Evolutionary conservation across 23 red algal genomes (phyloP).

Genomic region (Gracilaria vermiculophylla): DNA sequence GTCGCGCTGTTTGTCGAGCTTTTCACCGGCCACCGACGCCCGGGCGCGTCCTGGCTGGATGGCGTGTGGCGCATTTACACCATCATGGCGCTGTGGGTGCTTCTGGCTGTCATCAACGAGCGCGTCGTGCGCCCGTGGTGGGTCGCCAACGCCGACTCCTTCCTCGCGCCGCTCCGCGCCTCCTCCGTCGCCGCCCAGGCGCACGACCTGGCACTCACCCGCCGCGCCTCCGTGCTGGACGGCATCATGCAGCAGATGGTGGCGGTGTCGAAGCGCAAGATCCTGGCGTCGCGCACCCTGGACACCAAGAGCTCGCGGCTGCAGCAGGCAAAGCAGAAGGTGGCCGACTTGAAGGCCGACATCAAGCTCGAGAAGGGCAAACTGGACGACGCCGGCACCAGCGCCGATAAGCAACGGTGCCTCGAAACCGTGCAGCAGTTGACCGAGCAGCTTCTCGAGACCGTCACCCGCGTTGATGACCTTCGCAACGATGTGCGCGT

Average conservation of each 20-base stretch:
- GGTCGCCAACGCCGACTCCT: neutral
- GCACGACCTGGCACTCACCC: neutral
- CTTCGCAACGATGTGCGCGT: neutral
- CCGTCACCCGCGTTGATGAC: neutral
- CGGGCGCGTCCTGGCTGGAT: neutral
- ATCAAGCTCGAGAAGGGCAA: neutral
- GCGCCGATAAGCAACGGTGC: neutral
- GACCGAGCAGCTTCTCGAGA: neutral
- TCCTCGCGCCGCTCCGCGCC: neutral
- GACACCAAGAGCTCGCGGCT: neutral
- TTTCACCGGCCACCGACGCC: slow-evolving; percentile 52
- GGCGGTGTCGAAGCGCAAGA: slow-evolving; percentile 4
- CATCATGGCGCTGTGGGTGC: slow-evolving; percentile 42
- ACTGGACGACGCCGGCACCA: neutral
- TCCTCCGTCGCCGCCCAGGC: slow-evolving; percentile 17
- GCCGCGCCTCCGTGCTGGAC: slow-evolving; percentile 10
- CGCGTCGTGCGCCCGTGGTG: slow-evolving; percentile 52
- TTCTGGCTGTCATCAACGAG: slow-evolving; percentile 24
- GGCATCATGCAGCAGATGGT: slow-evolving; percentile 23
- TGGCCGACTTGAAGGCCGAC: neutral
- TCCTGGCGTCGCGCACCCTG: neutral
- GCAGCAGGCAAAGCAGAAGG: neutral
- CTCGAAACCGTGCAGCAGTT: neutral
- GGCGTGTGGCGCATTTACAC: slow-evolving; percentile 52
- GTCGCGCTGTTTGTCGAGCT: slow-evolving; percentile 27